phyloP scores from a whole-genome alignment of 2,329 filamentous ascomycete species.

The Fusarium verticillioides region DNA sequence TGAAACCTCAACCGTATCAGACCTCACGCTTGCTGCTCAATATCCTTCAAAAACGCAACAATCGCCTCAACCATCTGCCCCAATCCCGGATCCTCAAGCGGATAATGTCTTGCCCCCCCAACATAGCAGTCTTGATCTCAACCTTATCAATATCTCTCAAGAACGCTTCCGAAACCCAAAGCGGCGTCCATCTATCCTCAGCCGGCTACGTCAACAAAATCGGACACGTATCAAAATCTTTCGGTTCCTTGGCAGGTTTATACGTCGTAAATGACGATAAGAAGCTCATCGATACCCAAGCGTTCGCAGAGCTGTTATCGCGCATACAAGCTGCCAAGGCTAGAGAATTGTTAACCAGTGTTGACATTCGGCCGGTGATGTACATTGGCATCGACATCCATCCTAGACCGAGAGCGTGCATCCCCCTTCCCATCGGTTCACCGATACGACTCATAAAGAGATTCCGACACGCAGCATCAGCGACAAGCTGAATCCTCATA shows the following conservation, averaged over 20 bases:
- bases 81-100: constrained; percentile 1
- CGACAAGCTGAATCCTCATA: constrained; percentile 1
- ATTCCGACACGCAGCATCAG: not conserved
- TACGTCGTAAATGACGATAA: not conserved
- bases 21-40: not conserved
- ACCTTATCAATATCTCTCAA: constrained; percentile 1
- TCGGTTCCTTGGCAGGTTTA: not conserved
- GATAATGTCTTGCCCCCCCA: constrained; percentile 4
- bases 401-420: not conserved
- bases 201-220: constrained; percentile 8
- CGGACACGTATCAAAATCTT: constrained; percentile 7
- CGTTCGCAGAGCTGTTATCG: not conserved
- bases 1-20: too few species aligned
- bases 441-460: constrained; percentile 8
- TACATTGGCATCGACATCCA: constrained; percentile 9
- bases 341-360: not conserved
- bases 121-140: not conserved
- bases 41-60: not conserved
- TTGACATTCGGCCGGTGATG: not conserved
- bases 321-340: not conserved
- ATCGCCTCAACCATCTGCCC: constrained; percentile 14
- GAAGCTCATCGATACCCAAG: constrained; percentile 5
- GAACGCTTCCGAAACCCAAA: not conserved
- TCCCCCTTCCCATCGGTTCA: not conserved
- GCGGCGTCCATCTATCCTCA: not conserved